Percentiles rank a stretch among this genome's conserved stretches.
Evolutionary conservation across 2,329 filamentous ascomycete species (phyloP).

Genomic region (Metarhizium brunneum): DNA sequence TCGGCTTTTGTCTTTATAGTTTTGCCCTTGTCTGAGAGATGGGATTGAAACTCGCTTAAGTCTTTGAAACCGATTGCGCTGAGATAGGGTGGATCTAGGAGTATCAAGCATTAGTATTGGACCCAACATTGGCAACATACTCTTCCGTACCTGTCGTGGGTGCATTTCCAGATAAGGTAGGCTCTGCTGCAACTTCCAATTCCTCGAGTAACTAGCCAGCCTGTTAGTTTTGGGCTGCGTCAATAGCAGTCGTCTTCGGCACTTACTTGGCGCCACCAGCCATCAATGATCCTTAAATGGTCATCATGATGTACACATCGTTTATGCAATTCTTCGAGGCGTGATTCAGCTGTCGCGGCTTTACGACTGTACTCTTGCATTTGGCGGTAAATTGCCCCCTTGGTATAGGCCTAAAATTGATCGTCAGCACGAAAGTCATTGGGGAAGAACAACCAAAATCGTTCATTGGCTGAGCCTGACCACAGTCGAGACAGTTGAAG

Average conservation of each 20-base stretch:
- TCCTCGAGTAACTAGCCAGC: constrained; percentile 49
- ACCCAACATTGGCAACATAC: too few relatives aligned
- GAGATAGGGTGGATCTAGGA: constrained; percentile 43
- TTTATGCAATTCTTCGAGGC: constrained; percentile 72
- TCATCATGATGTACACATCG: constrained; percentile 79
- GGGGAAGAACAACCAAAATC: background rate
- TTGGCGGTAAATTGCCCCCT: constrained; percentile 93
- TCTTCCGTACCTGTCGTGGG: constrained; percentile 14
- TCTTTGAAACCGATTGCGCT: constrained; percentile 55
- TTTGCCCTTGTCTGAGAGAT: constrained; percentile 67
- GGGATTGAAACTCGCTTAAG: constrained; percentile 65
- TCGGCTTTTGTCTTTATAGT: constrained; percentile 68
- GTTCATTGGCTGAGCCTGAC: background rate
- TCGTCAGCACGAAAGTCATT: background rate
- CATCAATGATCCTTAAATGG: constrained; percentile 81
- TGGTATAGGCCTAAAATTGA: constrained; percentile 36
- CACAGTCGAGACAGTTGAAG: background rate
- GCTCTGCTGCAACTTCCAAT: constrained; percentile 48
- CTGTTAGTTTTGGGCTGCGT: constrained; percentile 5
- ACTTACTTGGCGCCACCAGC: constrained; percentile 87
- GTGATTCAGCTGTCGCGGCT: constrained; percentile 69
- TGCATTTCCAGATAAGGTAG: constrained; percentile 25
- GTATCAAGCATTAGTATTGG: constrained; percentile 14
- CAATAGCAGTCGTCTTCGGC: background rate
- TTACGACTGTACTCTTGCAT: constrained; percentile 98